phyloP scores from a whole-genome alignment of 768 basidiomycete genomes.

The Leccinellum albellum region DNA sequence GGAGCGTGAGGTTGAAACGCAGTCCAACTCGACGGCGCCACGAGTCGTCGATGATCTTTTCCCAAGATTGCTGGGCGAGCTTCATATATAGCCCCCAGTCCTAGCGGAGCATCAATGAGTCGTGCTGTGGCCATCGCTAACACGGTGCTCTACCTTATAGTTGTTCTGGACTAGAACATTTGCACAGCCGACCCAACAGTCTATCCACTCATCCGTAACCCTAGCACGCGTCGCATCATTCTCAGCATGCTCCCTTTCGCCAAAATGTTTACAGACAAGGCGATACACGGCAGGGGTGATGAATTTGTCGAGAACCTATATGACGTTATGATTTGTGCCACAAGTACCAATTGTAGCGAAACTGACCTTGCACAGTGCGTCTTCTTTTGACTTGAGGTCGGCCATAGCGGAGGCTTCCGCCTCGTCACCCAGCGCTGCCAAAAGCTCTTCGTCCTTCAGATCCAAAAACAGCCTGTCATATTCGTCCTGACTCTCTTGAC shows the following conservation, averaged over 20 bases:
- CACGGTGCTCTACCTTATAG: constrained; percentile 33
- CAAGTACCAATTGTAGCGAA: neutral
- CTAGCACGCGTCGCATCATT: constrained; percentile 18
- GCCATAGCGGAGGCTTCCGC: constrained; percentile 18
- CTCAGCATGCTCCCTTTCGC: constrained; percentile 25
- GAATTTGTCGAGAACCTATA: constrained; percentile 45
- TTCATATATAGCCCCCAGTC: constrained; percentile 60
- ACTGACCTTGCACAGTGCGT: constrained; percentile 47
- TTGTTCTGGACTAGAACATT: constrained; percentile 55
- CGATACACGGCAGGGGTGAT: constrained; percentile 55
- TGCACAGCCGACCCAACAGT: constrained; percentile 73
- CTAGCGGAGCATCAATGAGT: constrained; percentile 31
- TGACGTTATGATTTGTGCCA: neutral
- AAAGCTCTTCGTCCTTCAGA: constrained; percentile 55
- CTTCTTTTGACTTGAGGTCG: constrained; percentile 43
- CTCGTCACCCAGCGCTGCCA: constrained; percentile 48
- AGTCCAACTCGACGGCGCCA: constrained; percentile 59
- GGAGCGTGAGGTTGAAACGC: constrained; percentile 53
- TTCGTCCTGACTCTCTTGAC: constrained; percentile 77
- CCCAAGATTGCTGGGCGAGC: constrained; percentile 50
- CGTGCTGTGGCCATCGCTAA: neutral
- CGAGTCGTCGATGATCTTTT: constrained; percentile 47
- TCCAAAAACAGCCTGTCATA: constrained; percentile 60
- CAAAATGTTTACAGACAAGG: constrained; percentile 48
- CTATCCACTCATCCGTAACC: constrained; percentile 56